Base-by-base conservation (phyloP, 345 rosid species). In the Citrus hindsii region DNA sequence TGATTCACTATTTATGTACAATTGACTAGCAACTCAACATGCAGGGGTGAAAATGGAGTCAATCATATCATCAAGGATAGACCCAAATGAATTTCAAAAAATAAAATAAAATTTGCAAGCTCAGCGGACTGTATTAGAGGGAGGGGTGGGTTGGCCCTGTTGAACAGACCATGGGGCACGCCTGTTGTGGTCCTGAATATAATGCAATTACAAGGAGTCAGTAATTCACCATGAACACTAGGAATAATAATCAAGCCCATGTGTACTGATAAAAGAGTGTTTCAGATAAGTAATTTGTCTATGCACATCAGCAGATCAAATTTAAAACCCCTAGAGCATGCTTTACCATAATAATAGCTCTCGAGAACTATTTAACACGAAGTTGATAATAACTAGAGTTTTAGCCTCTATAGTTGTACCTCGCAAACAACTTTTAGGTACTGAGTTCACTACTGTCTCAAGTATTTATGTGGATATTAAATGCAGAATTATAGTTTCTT, bases 131-230 rank as follows among this genome's bases (percentile, higher is more conserved):
- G 81, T 42, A 28, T 84, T 46, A 28, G 87, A 59, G 70, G 88
- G 71, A 48, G 84, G 88, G 53, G 85, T 73, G 18, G 81, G 76
- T 77, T 85, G 82, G 60, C 94, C 94, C 77, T 92, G 99, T 69
- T 89, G 94, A 40, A 78, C 85, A 59, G 94, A 92, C 99, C 93
- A 95, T 7, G 95, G 96, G 69, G 92, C 86, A 16, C 98, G 89
- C 79, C 77, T 80, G 78, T 95, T 95, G 79, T 91, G 85, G 38
- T 69, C 95, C 98, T 93, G 69, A 65, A 88, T 55, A 77, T 37
- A 70, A 77, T 79, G 51, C 74, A 59, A 65, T 25, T 53, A 63
- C 68, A 62, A 24, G 71, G 32, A 55, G 48, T 48, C 28, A 3
- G n/a, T 27, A 69, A 32, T 67, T 51, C 51, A 37, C 33, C 5